phyloP scores from a whole-genome alignment of 306 rosid genomes.

The Acacia melanoxylon region DNA sequence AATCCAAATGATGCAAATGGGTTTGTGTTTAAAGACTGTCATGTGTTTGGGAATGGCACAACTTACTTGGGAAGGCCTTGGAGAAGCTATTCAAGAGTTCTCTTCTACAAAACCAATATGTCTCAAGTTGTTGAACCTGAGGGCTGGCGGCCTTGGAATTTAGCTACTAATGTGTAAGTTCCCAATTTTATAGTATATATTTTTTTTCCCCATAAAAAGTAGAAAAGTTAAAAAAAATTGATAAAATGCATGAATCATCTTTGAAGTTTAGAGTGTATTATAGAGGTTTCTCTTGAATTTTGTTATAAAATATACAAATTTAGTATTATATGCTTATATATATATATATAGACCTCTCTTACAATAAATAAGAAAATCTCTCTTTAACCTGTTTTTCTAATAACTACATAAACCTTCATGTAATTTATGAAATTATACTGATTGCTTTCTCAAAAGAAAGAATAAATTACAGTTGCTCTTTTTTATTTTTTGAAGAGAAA shows the following conservation, averaged over 20 bases:
- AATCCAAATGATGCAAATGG: conserved; percentile 49
- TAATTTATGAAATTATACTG: no score
- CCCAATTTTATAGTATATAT: neutral
- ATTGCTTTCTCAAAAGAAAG: neutral
- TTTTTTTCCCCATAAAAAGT: no score
- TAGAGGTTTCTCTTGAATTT: neutral
- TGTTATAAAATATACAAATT: no score
- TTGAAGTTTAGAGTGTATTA: neutral
- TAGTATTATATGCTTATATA: no score
- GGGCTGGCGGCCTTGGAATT: conserved; percentile 68
- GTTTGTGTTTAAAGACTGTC: conserved; percentile 68
- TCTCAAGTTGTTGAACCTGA: conserved; percentile 45
- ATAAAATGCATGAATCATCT: no score
- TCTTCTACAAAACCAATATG: conserved; percentile 56
- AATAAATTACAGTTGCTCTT: neutral
- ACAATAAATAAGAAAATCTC: no score
- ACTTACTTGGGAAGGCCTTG: conserved; percentile 81
- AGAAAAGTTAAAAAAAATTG: no score
- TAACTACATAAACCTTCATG: neutral
- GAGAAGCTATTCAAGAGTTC: conserved; percentile 70
- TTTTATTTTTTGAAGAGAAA: neutral
- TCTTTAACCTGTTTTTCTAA: no score
- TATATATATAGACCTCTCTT: neutral
- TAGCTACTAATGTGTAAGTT: conserved; percentile 43
- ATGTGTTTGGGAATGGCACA: conserved; percentile 48